Evolutionary conservation across 345 rosid genomes (phyloP).

Genomic region (Sisymbrium irio): DNA sequence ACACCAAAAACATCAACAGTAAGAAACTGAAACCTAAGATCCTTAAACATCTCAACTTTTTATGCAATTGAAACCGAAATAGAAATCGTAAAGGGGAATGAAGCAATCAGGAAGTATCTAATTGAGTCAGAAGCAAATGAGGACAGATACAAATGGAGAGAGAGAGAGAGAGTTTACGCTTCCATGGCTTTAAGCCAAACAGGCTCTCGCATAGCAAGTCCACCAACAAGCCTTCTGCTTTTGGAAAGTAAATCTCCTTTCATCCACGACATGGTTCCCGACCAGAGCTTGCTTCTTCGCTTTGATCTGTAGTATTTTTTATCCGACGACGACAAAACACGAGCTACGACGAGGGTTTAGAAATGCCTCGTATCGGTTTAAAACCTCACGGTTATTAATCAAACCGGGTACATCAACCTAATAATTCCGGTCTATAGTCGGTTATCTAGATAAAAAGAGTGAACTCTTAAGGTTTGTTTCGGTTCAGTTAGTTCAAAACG

Average conservation of each 20-base stretch:
- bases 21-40: not conserved
- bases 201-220: constrained; percentile 73
- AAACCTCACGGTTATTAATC: not conserved
- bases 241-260: constrained; percentile 77
- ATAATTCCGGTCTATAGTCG: not conserved
- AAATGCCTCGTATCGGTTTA: constrained; percentile 3
- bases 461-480: not conserved
- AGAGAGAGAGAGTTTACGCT: constrained; percentile 46
- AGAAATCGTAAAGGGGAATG: not conserved
- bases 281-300: not conserved
- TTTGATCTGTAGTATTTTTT: not conserved
- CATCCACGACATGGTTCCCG: constrained; percentile 66
- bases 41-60: constrained; percentile 4
- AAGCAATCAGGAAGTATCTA: not conserved
- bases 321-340: not conserved
- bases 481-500: not conserved
- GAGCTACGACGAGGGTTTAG: constrained; percentile 17
- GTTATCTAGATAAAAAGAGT: not conserved
- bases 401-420: constrained; percentile 4
- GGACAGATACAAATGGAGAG: not conserved
- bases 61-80: not conserved
- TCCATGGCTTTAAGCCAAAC: constrained; percentile 93
- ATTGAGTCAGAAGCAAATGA: too few relatives aligned
- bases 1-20: not conserved
- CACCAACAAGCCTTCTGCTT: constrained; percentile 82